phyloP scores from a whole-genome alignment of 176 grass and related monocot genomes.

The Leersia perrieri region DNA sequence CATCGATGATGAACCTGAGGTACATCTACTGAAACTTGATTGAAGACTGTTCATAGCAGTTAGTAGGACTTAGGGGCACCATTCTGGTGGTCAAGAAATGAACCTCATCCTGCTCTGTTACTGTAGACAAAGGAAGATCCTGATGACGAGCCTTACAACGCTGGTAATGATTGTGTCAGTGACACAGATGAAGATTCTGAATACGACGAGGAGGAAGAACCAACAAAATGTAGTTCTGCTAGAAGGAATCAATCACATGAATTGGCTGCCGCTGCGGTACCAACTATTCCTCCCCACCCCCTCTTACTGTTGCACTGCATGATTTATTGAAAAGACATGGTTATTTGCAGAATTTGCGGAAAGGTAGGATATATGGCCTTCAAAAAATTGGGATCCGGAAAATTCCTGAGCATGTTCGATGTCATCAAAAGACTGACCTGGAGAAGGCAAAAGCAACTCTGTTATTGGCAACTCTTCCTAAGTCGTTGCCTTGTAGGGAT shows the following conservation, averaged over 20 bases:
- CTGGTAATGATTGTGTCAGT: constrained; percentile 44
- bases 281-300: neutral
- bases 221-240: constrained; percentile 19
- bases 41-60: neutral
- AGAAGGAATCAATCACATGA: constrained; percentile 43
- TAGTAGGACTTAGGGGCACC: neutral
- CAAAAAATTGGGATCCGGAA: constrained; percentile 76
- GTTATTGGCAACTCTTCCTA: constrained; percentile 81
- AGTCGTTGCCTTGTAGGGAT: constrained; percentile 91
- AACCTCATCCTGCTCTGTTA: constrained; percentile 1
- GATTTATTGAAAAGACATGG: constrained; percentile 29
- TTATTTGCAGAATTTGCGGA: constrained; percentile 56
- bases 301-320: constrained; percentile 15
- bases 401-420: constrained; percentile 70
- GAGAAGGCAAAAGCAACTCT: constrained; percentile 89
- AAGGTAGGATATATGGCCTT: constrained; percentile 79
- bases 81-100: neutral
- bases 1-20: constrained; percentile 64
- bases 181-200: constrained; percentile 69
- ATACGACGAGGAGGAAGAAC: constrained; percentile 60
- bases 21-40: constrained; percentile 22
- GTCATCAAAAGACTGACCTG: constrained; percentile 71
- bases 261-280: constrained; percentile 76
- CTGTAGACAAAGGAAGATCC: constrained; percentile 53
- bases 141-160: constrained; percentile 52